Evolutionary conservation across 2,329 filamentous ascomycete genomes (phyloP), one percentile per base, ranked within the genome.

Genomic region (Pestalotiopsis sp.): DNA sequence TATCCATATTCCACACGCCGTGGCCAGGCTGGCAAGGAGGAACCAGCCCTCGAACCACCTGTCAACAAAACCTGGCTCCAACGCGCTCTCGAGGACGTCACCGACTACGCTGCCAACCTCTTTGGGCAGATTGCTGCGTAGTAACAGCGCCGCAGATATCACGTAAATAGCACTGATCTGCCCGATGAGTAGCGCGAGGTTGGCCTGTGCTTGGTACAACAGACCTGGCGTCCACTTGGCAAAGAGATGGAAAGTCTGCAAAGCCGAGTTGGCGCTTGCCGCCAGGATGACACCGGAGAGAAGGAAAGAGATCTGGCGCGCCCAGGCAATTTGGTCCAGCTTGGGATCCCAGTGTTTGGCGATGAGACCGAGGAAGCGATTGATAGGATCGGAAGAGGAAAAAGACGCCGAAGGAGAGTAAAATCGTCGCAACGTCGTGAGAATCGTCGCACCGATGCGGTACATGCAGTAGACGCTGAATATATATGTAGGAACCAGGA

Each of bases 11-110:
- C 92, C 93, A n/a, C 87, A 76, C 1, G 86, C 90, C 1, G 93
- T 96, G 13, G 86, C 76, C 0, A 84, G 82, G 70, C 90, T 92
- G 4, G 91, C 91, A 2, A 90, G 77, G 68, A 97, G 79, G 78
- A 97, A 97, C 91, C 93, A 95, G 7, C 89, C 90, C 78, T 97
- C 94, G 73, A 97, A 97, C 94, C 94, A 97, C 38, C 88, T 85
- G 75, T 97, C 90, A 4, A 93, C 91, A 74, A 93, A 93, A 0
- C 84, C 84, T 6, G 89, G 89, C 74, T 93, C 91, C 9, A 97
- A 83, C 17, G 93, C 92, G 23, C 92, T 92, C 58, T 93, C 90
- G 38, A 97, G 81, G 1, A 93, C 93, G 72, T 94, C 92, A 2
- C 90, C 90, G 3, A 97, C 92, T 1, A 92, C 92, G 64, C 89